Base-by-base conservation (phyloP, 2,329 filamentous ascomycete genomes). In the Stagonosporopsis rhizophila region DNA sequence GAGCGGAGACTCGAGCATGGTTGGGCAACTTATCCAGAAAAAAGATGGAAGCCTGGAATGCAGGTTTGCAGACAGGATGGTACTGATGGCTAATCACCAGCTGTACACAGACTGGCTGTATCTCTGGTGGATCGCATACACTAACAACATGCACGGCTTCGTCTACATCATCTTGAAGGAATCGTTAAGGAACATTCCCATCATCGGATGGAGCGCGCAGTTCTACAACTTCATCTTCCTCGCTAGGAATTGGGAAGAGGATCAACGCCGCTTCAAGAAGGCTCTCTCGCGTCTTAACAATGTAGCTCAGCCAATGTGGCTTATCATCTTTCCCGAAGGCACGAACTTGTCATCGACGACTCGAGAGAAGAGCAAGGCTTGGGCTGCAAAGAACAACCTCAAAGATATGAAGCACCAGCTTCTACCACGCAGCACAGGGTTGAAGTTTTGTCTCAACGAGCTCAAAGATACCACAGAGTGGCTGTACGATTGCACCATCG, bases 101-200 rank as follows among this genome's bases (percentile, higher is more conserved):
- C 87, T 96, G 48, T 96, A 96, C 72, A 94, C 91, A 8, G 91
- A 96, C 77, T 96, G 91, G 92, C 78, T 96, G 8, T 96, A 96
- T 72, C 84, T 96, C 7, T 96, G 92, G 92, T 96, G 92, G 92
- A 88, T 92, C 23, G 90, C 88, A n/a, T 96, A 96, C 69, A 91
- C 90, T 23, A 90, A 89, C 54, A 83, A 84, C 49, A 91, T 92
- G 85, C 90, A 95, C 68, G 92, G 92, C 11, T 89, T 92, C 71
- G 83, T 96, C 68, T 96, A 92, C 79, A 96, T 96, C 72, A 94
- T 96, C 68, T 80, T 96, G 48, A 96, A 96, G 71, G 90, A 96
- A 72, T 93, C 90, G 1, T 80, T 96, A 59, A 92, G 91, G 74
- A 88, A 87, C 64, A 87, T 96, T 15, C 92, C 92, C 1, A 77